Conservation (phyloP, 2,329 filamentous ascomycete species). For the Curvularia spicifera region DNA sequence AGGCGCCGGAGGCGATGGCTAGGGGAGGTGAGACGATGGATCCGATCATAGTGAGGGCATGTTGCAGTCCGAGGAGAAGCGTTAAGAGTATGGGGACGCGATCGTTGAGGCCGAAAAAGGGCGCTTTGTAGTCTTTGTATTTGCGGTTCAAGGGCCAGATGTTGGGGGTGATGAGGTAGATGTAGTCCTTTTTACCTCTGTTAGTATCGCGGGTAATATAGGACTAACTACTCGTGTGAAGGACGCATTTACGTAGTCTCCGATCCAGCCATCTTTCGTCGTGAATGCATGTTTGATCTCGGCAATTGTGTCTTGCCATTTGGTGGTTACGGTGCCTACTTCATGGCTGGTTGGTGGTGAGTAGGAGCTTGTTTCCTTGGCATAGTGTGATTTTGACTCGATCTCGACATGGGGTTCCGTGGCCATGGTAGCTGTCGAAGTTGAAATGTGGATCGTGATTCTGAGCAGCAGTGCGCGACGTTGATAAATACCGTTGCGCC, state of each 20-base stretch:
- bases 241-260: conserved; percentile 45
- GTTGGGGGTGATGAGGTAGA: conserved; percentile 37
- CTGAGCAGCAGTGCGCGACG: background rate
- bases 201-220: conserved; percentile 1
- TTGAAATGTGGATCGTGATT: background rate
- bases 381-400: conserved; percentile 8
- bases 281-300: conserved; percentile 44
- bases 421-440: background rate
- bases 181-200: conserved; percentile 40
- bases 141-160: conserved; percentile 34
- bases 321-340: conserved; percentile 5
- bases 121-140: conserved; percentile 35
- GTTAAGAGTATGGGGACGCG: conserved; percentile 35
- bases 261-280: conserved; percentile 49
- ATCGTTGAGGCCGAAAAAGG: conserved; percentile 39
- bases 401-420: conserved; percentile 1
- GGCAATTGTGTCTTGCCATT: conserved; percentile 19
- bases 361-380: conserved; percentile 11
- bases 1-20: conserved; percentile 38
- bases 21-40: conserved; percentile 40
- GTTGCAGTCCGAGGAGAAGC: conserved; percentile 39
- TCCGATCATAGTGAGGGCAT: conserved; percentile 38
- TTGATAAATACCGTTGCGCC: background rate
- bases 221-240: background rate
- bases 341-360: conserved; percentile 15